Evolutionary conservation across 2,329 filamentous ascomycete species (phyloP).

Genomic region (Aureobasidium lini): DNA sequence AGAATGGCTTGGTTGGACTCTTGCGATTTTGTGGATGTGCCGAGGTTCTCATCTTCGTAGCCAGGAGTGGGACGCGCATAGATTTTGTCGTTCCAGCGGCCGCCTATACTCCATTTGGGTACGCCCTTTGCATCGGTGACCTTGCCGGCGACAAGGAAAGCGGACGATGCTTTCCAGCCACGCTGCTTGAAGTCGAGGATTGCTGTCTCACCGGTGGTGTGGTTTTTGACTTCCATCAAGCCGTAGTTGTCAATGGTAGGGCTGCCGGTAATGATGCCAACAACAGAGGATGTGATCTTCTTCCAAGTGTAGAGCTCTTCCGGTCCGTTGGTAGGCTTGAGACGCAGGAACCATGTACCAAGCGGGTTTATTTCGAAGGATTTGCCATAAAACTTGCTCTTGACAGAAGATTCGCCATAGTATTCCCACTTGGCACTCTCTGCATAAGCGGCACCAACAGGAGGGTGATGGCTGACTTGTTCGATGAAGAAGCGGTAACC

Average conservation of each 20-base stretch:
- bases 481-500: constrained; percentile 98
- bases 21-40: constrained; percentile 21
- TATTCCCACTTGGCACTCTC: constrained; percentile 95
- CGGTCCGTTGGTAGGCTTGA: constrained; percentile 64
- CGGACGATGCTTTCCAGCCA: constrained; percentile 90
- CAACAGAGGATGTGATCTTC: constrained; percentile 95
- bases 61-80: constrained; percentile 90
- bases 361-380: constrained; percentile 96
- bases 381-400: constrained; percentile 95
- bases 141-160: constrained; percentile 81
- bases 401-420: constrained; percentile 87
- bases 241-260: constrained; percentile 98
- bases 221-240: constrained; percentile 94
- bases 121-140: constrained; percentile 72
- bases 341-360: constrained; percentile 89
- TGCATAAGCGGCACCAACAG: constrained; percentile 85
- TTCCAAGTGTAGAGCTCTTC: constrained; percentile 94
- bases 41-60: constrained; percentile 57
- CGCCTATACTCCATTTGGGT: constrained; percentile 82
- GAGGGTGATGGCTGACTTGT: constrained; percentile 95
- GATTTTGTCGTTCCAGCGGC: constrained; percentile 94
- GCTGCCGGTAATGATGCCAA: constrained; percentile 95
- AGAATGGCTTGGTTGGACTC: constrained; percentile 66
- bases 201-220: constrained; percentile 88
- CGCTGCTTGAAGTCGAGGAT: constrained; percentile 87